Evolutionary conservation across 1,139 yeast species (phyloP).

Genomic region (Suhomyces maxii): DNA sequence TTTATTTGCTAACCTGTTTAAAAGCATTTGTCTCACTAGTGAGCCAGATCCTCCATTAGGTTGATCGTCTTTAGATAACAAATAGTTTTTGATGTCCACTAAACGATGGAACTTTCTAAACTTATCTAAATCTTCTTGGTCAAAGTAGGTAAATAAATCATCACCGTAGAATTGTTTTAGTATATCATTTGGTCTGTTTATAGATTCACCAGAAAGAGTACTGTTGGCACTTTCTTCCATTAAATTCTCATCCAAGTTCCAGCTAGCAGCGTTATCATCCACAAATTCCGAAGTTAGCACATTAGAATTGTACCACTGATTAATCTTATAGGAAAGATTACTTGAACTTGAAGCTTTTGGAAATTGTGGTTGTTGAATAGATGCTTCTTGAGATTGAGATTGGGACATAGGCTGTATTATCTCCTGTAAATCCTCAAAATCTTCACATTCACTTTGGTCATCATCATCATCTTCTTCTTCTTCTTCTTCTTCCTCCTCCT

Average conservation of each 20-base stretch:
- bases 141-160: constrained; percentile 29
- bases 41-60: constrained; percentile 1
- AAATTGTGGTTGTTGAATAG: neutral
- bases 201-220: neutral
- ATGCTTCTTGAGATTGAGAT: neutral
- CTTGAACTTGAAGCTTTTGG: neutral
- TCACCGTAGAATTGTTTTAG: constrained; percentile 36
- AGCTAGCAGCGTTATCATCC: constrained; percentile 47
- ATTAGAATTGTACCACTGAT: constrained; percentile 24
- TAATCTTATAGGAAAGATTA: constrained; percentile 23
- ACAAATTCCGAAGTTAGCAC: constrained; percentile 17
- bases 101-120: constrained; percentile 27
- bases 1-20: constrained; percentile 1
- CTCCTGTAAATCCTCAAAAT: constrained; percentile 10
- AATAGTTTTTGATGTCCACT: constrained; percentile 21
- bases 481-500: constrained; percentile 17
- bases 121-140: constrained; percentile 27
- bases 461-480: constrained; percentile 22
- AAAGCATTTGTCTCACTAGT: constrained; percentile 7
- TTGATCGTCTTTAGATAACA: constrained; percentile 12
- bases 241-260: constrained; percentile 46
- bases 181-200: neutral
- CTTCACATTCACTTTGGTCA: neutral
- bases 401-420: neutral
- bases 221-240: constrained; percentile 9